Evolutionary conservation across 306 rosid species (phyloP).

Genomic region (Fragaria ananassa): DNA sequence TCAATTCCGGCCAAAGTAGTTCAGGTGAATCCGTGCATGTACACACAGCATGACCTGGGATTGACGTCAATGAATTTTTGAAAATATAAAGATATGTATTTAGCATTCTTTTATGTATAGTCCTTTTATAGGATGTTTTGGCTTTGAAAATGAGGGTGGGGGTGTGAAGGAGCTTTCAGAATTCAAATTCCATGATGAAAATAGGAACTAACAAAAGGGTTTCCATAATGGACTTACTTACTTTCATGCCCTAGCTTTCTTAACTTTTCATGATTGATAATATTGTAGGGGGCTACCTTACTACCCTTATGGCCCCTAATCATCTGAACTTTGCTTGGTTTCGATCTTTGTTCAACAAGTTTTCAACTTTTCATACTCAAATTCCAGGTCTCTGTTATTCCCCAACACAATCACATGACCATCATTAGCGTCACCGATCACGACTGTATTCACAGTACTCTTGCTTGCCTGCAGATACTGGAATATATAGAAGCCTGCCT

Average conservation of each 20-base stretch:
- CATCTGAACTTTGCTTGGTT: neutral
- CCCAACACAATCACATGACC: constrained; percentile 10
- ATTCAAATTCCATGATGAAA: constrained; percentile 31
- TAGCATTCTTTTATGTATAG: neutral
- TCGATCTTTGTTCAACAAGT: constrained; percentile 17
- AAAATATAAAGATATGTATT: neutral
- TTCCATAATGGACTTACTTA: constrained; percentile 33
- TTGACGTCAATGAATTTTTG: constrained; percentile 33
- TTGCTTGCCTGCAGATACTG: neutral
- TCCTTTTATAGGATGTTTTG: neutral
- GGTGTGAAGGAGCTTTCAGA: constrained; percentile 32
- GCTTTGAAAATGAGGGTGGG: neutral
- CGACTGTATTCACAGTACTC: neutral
- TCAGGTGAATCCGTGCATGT: constrained; percentile 14
- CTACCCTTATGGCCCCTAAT: neutral
- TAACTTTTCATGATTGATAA: constrained; percentile 38
- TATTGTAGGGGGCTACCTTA: constrained; percentile 15
- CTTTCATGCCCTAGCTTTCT: constrained; percentile 27
- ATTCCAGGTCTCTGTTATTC: neutral
- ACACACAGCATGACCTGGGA: constrained; percentile 49
- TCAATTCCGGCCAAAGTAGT: neutral
- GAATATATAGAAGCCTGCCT: neutral
- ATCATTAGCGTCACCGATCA: neutral
- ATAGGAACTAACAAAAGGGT: constrained; percentile 25
- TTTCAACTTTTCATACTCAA: constrained; percentile 12